phyloP scores from a whole-genome alignment of 306 rosid genomes.

The Prunus fruticosa region DNA sequence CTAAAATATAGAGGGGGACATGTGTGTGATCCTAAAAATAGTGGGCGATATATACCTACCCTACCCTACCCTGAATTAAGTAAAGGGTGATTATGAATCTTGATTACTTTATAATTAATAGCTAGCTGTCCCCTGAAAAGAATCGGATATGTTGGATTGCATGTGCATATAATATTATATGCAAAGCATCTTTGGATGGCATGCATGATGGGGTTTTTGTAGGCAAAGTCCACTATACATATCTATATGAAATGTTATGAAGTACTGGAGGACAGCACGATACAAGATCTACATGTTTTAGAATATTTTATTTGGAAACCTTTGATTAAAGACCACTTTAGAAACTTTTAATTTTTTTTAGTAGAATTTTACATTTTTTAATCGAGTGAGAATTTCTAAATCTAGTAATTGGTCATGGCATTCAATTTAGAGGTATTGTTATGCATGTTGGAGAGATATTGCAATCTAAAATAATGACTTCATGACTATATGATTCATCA shows the following conservation, averaged over 20 bases:
- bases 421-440: too few species aligned
- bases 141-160: neutral
- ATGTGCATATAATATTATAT: neutral
- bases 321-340: too few species aligned
- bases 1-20: neutral
- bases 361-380: too few species aligned
- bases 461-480: too few species aligned
- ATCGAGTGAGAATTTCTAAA: too few species aligned
- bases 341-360: too few species aligned
- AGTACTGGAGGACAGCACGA: neutral
- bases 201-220: neutral
- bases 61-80: neutral
- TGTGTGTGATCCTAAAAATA: neutral
- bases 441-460: too few species aligned
- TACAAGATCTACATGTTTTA: too few species aligned
- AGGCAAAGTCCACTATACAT: neutral
- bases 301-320: too few species aligned
- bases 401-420: too few species aligned
- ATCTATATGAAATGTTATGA: neutral
- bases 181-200: neutral
- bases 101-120: neutral
- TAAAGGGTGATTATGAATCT: neutral
- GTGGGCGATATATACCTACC: neutral
- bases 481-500: too few species aligned
- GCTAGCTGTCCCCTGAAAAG: constrained; percentile 8